These are phyloP conservation scores for Limnanthes douglasii DNA, from an alignment of 345 rosid species.

Conservation along the genomic window DNA sequence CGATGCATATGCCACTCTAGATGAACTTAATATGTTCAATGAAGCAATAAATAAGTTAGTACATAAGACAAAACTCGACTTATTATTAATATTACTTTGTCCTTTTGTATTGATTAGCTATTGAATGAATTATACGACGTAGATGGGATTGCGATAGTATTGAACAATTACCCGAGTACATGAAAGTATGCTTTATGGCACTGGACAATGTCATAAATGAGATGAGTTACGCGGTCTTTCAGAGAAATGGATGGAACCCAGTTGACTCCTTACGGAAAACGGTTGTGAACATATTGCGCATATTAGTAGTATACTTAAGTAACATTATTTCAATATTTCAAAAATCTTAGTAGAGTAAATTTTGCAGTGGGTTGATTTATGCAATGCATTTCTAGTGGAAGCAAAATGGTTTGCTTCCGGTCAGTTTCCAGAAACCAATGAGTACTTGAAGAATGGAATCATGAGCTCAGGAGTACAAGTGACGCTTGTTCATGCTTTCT, in stretches of 20 bases:
- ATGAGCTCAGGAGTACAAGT: constrained; percentile 40
- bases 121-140: neutral
- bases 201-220: constrained; percentile 21
- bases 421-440: constrained; percentile 16
- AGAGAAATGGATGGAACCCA: constrained; percentile 25
- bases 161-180: constrained; percentile 19
- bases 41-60: constrained; percentile 23
- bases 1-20: constrained; percentile 23
- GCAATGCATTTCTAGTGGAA: constrained; percentile 42
- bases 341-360: neutral
- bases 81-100: too few relatives aligned
- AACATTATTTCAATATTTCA: too few relatives aligned
- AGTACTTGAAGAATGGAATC: constrained; percentile 45
- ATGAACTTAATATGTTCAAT: constrained; percentile 32
- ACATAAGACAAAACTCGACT: neutral
- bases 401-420: constrained; percentile 39
- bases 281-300: constrained; percentile 14
- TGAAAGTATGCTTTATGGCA: constrained; percentile 30
- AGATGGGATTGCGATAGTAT: constrained; percentile 27
- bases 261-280: constrained; percentile 20
- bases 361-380: constrained; percentile 40
- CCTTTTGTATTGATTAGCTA: too few relatives aligned
- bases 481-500: constrained; percentile 29
- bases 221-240: constrained; percentile 18
- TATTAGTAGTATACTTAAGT: neutral